phyloP scores from a whole-genome alignment of 441 rosid species.

The Omphalea diandra region DNA sequence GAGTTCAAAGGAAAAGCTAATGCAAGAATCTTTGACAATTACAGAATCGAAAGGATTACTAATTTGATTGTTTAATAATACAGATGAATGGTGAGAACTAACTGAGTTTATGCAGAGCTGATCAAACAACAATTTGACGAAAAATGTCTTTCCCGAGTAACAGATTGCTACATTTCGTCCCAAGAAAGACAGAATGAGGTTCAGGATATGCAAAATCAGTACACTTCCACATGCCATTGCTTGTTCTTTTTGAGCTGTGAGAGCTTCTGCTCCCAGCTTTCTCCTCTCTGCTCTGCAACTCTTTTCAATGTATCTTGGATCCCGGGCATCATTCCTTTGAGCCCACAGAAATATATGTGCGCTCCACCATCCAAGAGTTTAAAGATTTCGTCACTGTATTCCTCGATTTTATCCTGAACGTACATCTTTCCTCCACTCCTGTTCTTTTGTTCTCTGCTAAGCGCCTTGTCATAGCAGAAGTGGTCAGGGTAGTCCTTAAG shows the following conservation, averaged over 20 bases:
- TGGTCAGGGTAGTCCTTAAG: constrained; percentile 70
- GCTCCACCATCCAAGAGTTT: constrained; percentile 84
- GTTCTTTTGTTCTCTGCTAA: constrained; percentile 91
- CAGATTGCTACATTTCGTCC: not conserved
- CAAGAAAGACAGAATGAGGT: not conserved
- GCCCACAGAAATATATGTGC: constrained; percentile 95
- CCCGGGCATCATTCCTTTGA: constrained; percentile 98
- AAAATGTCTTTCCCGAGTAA: constrained; percentile 11
- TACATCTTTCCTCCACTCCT: constrained; percentile 94
- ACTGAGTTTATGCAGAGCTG: constrained; percentile 18
- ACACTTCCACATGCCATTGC: constrained; percentile 99
- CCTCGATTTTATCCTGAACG: constrained; percentile 96
- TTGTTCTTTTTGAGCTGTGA: constrained; percentile 94
- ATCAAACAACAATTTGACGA: constrained; percentile 6
- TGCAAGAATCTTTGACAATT: too few relatives aligned
- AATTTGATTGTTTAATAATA: constrained; percentile 26
- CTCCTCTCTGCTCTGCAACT: constrained; percentile 87
- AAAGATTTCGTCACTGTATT: constrained; percentile 85
- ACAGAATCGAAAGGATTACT: constrained; percentile 15
- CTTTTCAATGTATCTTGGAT: constrained; percentile 85
- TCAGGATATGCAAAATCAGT: constrained; percentile 33
- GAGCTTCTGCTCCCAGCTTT: constrained; percentile 95
- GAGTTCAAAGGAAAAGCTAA: too few relatives aligned
- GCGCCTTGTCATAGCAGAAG: constrained; percentile 79
- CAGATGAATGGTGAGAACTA: constrained; percentile 25